Evolutionary conservation across 805 yeast species (phyloP).

Genomic region (Kregervanrija delftensis): DNA sequence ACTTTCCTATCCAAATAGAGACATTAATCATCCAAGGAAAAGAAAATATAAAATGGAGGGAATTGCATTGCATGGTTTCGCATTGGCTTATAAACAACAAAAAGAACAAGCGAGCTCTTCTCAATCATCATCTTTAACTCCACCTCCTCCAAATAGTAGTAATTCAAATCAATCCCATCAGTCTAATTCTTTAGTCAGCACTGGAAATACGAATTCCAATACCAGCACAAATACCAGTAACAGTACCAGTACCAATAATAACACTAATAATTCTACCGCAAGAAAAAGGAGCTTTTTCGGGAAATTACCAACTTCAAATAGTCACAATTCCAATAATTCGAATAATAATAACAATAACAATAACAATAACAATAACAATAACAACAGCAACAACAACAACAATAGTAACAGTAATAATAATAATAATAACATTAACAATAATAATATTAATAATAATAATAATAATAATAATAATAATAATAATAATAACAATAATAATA

Average conservation of each 20-base stretch:
- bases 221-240: no score
- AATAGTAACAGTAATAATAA: constrained; percentile 14
- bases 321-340: not conserved
- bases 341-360: not conserved
- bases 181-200: no score
- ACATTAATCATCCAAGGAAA: constrained; percentile 24
- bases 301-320: not conserved
- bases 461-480: not conserved
- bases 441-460: not conserved
- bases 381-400: not conserved
- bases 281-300: not conserved
- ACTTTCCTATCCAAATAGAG: constrained; percentile 39
- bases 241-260: no score
- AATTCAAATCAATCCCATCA: no score
- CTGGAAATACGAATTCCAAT: no score
- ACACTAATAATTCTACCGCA: no score
- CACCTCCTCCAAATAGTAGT: no score
- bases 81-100: constrained; percentile 16
- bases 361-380: not conserved
- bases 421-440: not conserved
- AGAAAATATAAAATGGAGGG: constrained; percentile 37
- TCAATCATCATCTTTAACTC: not conserved
- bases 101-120: constrained; percentile 1
- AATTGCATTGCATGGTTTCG: constrained; percentile 32
- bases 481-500: not conserved